Evolutionary conservation across 352 stramenopile species (phyloP).

Genomic region (Phytophthora palmivora): DNA sequence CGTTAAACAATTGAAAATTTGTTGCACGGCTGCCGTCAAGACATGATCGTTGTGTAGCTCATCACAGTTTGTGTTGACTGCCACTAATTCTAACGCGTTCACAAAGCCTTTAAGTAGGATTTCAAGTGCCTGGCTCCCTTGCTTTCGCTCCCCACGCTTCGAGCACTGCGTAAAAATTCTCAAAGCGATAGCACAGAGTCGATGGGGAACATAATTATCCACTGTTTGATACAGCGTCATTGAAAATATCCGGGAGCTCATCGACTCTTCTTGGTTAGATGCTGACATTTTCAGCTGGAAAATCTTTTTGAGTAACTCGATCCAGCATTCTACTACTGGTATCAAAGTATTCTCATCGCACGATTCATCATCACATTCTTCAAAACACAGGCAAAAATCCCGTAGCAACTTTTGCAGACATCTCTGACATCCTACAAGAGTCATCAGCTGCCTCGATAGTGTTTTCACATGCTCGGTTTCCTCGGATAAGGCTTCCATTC

Average conservation of each 20-base stretch:
- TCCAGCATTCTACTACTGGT: conserved; percentile 6
- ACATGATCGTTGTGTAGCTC: conserved; percentile 5
- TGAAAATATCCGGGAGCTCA: conserved; percentile 1
- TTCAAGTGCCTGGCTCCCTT: conserved; percentile 7
- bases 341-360: not conserved
- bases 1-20: conserved; percentile 15
- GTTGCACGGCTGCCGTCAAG: conserved; percentile 6
- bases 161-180: conserved; percentile 10
- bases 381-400: conserved; percentile 3
- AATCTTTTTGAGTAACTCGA: conserved; percentile 7
- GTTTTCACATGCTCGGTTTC: not conserved
- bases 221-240: not conserved
- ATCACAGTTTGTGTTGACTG: conserved; percentile 6
- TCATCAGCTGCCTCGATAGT: conserved; percentile 13
- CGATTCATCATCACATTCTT: conserved; percentile 4
- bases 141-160: conserved; percentile 11
- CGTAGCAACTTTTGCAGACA: not conserved
- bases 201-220: conserved; percentile 8
- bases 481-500: not conserved
- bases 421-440: conserved; percentile 11
- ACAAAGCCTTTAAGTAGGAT: conserved; percentile 10
- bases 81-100: conserved; percentile 14
- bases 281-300: conserved; percentile 6
- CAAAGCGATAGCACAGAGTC: conserved; percentile 13
- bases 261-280: not conserved